Base-by-base conservation (phyloP, 768 basidiomycete species). In the Sutorius australiensis region DNA sequence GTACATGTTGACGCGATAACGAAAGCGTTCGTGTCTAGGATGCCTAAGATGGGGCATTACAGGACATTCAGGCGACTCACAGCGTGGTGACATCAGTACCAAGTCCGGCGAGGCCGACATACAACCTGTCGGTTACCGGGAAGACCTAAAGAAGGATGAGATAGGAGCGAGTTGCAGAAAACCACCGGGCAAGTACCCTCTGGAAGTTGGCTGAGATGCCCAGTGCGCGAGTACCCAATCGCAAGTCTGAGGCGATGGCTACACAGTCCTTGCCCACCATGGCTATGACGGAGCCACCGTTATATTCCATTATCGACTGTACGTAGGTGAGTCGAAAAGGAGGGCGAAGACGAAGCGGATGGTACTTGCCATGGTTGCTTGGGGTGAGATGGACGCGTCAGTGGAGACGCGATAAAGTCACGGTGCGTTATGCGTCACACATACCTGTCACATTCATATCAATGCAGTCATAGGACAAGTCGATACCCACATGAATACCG, bases 241-340 rank as follows among this genome's bases (percentile, higher is more conserved):
- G 83, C 61, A 95, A 67, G 75, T 99, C 97, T 49, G 89, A 92
- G 27, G 95, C 97, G 73, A 98, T 98, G 48, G 97, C 97, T 46
- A 99, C 97, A 71, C 97, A 99, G 62, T 93, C 89, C 75, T 98
- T 98, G 58, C 97, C 97, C 54, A 89, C 88, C 97, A 99, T 99
- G 77, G 97, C 97, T 73, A 99, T 81, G 64, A 95, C 92, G 75
- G 95, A 97, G 75, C 97, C 97, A 77, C 95, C 95, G 79, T 97
- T 98, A 57, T 86, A 78, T 73, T 92, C 81, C 89, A 95, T 89
- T 62, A 89, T 84, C 67, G 91, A 93, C 91, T 93, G 45, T 19
- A 36, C 10, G 8, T 0, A n/a, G 31, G 31, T 66, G 27, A 58
- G 55, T 36, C 33, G 16, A 24, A 24, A 41, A 3, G 41, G 24